Evolutionary conservation across 192 early-diverging fungal genomes (phyloP).

Genomic region (Coemansia guatemalensis): DNA sequence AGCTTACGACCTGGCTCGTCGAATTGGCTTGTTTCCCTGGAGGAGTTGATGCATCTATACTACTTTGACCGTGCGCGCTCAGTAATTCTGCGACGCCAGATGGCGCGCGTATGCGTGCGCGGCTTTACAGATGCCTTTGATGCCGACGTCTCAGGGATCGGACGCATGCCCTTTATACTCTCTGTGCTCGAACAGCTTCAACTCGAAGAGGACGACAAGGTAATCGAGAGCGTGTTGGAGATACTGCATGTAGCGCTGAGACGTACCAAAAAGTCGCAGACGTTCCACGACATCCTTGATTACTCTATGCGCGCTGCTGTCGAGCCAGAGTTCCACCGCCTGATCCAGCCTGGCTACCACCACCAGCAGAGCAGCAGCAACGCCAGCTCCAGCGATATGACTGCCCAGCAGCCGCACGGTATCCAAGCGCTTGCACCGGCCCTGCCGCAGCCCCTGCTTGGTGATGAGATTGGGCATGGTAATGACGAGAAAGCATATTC

Average conservation of each 20-base stretch:
- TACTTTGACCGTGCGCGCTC: conserved; percentile 51
- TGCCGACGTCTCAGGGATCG: conserved; percentile 5
- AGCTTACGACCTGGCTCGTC: conserved; percentile 30
- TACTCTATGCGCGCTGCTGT: conserved; percentile 21
- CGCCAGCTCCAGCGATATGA: conserved; percentile 1
- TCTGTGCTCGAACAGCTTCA: conserved; percentile 39
- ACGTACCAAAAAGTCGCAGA: conserved; percentile 11
- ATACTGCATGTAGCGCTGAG: conserved; percentile 25
- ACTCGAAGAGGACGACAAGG: conserved; percentile 33
- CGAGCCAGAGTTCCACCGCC: conserved; percentile 26
- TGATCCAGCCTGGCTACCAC: neutral
- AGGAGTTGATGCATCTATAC: conserved; percentile 48
- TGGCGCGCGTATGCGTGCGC: conserved; percentile 23
- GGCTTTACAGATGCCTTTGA: conserved; percentile 17
- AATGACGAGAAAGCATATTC: conserved; percentile 20
- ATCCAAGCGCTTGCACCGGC: neutral
- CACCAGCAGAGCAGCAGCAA: conserved; percentile 3
- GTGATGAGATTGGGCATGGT: neutral
- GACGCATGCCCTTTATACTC: conserved; percentile 31
- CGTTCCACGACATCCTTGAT: conserved; percentile 17
- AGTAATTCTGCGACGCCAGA: conserved; percentile 31
- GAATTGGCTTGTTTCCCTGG: conserved; percentile 20
- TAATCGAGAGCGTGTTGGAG: conserved; percentile 29
- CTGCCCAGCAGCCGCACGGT: neutral
- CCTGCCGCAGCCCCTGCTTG: conserved; percentile 7